phyloP scores from a whole-genome alignment of 2,329 filamentous ascomycete genomes.

The Rhynchosporium secalis region DNA sequence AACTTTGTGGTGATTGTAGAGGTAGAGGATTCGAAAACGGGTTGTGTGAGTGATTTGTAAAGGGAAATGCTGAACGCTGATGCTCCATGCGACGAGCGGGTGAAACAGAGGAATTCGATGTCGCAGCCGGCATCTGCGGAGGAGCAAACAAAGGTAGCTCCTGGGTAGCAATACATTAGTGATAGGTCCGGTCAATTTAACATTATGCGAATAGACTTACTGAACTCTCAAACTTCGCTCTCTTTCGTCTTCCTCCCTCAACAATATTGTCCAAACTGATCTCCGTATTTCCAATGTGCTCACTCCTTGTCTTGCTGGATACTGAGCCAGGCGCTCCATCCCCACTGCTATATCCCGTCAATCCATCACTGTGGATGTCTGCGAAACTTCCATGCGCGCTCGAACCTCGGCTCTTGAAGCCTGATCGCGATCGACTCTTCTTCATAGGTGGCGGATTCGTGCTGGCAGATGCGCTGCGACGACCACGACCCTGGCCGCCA shows the following conservation, averaged over 20 bases:
- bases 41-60: slow-evolving; percentile 73
- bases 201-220: slow-evolving; percentile 60
- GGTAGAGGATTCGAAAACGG: slow-evolving; percentile 76
- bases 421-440: slow-evolving; percentile 67
- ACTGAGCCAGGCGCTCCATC: slow-evolving; percentile 77
- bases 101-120: slow-evolving; percentile 97
- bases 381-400: slow-evolving; percentile 50
- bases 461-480: slow-evolving; percentile 73
- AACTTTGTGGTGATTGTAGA: slow-evolving; percentile 82
- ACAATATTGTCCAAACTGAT: slow-evolving; percentile 99
- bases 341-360: slow-evolving; percentile 81
- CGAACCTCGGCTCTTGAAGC: slow-evolving; percentile 65
- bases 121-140: slow-evolving; percentile 86
- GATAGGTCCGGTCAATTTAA: neutral
- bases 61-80: slow-evolving; percentile 71
- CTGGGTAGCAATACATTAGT: slow-evolving; percentile 49
- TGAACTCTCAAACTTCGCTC: slow-evolving; percentile 94
- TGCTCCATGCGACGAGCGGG: slow-evolving; percentile 80
- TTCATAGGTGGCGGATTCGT: slow-evolving; percentile 53
- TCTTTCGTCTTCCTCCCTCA: slow-evolving; percentile 91
- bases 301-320: slow-evolving; percentile 73
- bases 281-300: slow-evolving; percentile 89
- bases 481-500: slow-evolving; percentile 56
- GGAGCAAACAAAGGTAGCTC: slow-evolving; percentile 94
- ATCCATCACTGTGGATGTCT: slow-evolving; percentile 64